Evolutionary conservation across 2,329 filamentous ascomycete genomes (phyloP).

Genomic region (Hymenoscyphus fraxineus): DNA sequence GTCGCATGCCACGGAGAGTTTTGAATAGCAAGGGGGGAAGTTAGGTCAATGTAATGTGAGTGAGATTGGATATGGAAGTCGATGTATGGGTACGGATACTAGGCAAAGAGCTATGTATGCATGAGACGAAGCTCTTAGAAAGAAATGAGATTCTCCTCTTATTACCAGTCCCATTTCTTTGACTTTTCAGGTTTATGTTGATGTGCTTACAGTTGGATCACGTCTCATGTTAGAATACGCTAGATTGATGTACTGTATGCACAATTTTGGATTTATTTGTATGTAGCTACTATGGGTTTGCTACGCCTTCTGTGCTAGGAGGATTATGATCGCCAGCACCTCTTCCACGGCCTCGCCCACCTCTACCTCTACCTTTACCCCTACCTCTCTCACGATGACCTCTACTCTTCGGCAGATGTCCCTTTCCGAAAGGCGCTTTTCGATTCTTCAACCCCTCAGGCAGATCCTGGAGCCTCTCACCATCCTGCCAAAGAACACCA

Average conservation of each 20-base stretch:
- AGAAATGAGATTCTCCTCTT: not conserved
- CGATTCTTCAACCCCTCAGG: conserved; percentile 58
- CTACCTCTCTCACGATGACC: conserved; percentile 29
- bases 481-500: conserved; percentile 67
- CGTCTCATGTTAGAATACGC: no score
- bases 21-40: not conserved
- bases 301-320: no score
- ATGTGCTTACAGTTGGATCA: no score
- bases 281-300: no score
- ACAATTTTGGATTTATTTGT: no score
- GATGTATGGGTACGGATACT: not conserved
- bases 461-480: conserved; percentile 62
- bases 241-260: no score
- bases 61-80: not conserved
- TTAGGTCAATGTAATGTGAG: not conserved
- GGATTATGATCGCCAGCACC: not conserved
- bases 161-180: not conserved
- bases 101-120: not conserved
- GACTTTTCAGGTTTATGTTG: no score
- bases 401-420: conserved; percentile 15
- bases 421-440: conserved; percentile 40
- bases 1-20: conserved; percentile 1
- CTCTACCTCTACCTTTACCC: conserved; percentile 1
- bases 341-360: not conserved
- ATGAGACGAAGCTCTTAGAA: not conserved